Evolutionary conservation across 2,329 filamentous ascomycete genomes (phyloP).

Genomic region (Talaromyces sp.): DNA sequence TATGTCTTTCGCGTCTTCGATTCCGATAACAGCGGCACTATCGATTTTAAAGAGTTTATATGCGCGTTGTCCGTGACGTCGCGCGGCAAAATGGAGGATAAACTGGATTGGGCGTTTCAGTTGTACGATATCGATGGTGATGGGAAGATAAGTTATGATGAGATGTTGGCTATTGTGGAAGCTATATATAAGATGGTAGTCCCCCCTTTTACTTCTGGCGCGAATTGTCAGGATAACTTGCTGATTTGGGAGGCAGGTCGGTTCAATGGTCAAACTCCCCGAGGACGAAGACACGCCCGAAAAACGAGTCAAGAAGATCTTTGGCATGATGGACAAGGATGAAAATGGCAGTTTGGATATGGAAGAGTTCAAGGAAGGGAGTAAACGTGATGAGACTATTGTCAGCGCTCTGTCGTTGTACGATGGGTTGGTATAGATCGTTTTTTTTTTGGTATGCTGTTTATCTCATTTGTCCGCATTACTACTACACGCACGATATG

Average conservation of each 20-base stretch:
- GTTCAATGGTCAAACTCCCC: constrained; percentile 97
- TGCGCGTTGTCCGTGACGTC: constrained; percentile 95
- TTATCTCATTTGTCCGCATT: not conserved
- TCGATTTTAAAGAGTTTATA: constrained; percentile 99
- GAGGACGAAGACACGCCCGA: constrained; percentile 98
- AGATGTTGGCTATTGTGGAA: constrained; percentile 98
- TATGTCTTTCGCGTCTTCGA: constrained; percentile 99
- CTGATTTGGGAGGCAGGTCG: constrained; percentile 58
- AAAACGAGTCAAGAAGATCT: constrained; percentile 97
- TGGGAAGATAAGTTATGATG: constrained; percentile 97
- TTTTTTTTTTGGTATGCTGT: not conserved
- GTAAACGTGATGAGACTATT: constrained; percentile 97
- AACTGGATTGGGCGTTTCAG: constrained; percentile 98
- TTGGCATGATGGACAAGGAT: constrained; percentile 99
- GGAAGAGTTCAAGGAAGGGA: constrained; percentile 98
- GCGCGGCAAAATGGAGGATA: constrained; percentile 98
- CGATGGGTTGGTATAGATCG: constrained; percentile 75
- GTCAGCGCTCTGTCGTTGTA: constrained; percentile 95
- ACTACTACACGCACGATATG: not conserved
- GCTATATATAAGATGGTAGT: constrained; percentile 99
- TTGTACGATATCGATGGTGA: constrained; percentile 98
- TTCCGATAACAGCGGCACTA: constrained; percentile 91
- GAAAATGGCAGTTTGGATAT: constrained; percentile 96
- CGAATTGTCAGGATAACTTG: constrained; percentile 11
- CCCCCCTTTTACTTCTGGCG: constrained; percentile 2